Base-by-base conservation (phyloP, 2,329 filamentous ascomycete genomes). In the Pezicula rhizophila region DNA sequence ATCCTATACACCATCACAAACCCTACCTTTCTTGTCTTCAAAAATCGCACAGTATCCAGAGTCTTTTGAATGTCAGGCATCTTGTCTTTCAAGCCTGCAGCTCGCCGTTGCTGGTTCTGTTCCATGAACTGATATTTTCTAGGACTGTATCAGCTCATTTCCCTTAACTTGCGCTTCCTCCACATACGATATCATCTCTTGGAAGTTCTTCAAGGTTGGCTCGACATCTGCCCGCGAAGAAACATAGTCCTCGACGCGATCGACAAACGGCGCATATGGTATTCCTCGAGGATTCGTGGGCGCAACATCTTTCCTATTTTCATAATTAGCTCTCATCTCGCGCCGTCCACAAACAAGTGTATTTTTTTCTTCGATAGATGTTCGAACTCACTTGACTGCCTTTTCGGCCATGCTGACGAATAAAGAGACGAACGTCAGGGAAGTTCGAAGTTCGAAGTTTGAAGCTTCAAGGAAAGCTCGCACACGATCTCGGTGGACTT, bases 71-170 rank as follows among this genome's bases (percentile, higher is more conserved):
- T 97, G 66, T 99, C 93, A 0, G 93, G 93, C 57, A 99, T 90
- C 74, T 97, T 99, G 64, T 96, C 91, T 63, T 85, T 87, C 48
- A 99, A 73, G 2, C 91, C 90, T 4, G 78, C 76, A 46, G 87
- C 85, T 42, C 93, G 81, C 55, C 89, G 80, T 68, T 95, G 86
- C 51, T 93, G 87, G 69, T 96, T 97, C 66, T 86, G 76, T 72
- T 97, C 90, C 93, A 99, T 99, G 72, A 97, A 99, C 69, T 97
- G 93, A 74, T 99, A 99, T 78, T 99, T 99, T 60, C 90, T 95
- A 65, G 67, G 65, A 70, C 69, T 56, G 17, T 41, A 54, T 59
- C 37, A 55, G 55, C 54, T 25, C 48, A 20, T 3, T 10, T 42
- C 40, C 25, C 40, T 31, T 25, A 10, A 33, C 28, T 17, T 15